Percentiles rank a stretch among this genome's conserved stretches.
phyloP scores from a whole-genome alignment of 2,329 filamentous ascomycete genomes.

The Xylaria sp. region DNA sequence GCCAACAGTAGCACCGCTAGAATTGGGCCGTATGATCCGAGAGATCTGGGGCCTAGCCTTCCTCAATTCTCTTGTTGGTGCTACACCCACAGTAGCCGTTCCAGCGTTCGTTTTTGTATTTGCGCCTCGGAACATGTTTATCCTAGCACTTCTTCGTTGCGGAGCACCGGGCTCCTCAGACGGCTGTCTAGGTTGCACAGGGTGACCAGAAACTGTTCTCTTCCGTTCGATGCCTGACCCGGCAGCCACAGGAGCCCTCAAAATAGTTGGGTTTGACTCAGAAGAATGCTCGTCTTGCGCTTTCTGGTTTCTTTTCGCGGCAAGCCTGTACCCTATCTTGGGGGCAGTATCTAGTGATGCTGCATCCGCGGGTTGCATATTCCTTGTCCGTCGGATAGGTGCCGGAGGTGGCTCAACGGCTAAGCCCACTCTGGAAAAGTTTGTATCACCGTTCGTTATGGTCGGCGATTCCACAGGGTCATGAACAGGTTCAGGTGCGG shows the following conservation, averaged over 20 bases:
- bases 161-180: slow-evolving; percentile 70
- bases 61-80: slow-evolving; percentile 78
- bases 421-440: slow-evolving; percentile 47
- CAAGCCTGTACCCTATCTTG: slow-evolving; percentile 69
- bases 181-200: slow-evolving; percentile 63
- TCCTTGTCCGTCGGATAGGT: slow-evolving; percentile 63
- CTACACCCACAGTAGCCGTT: slow-evolving; percentile 64
- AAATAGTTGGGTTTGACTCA: slow-evolving; percentile 54
- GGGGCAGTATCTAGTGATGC: slow-evolving; percentile 67
- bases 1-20: slow-evolving; percentile 77
- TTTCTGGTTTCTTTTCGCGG: slow-evolving; percentile 53
- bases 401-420: slow-evolving; percentile 61
- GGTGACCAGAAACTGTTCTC: slow-evolving; percentile 90
- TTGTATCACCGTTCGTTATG: slow-evolving; percentile 55
- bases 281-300: slow-evolving; percentile 54
- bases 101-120: slow-evolving; percentile 71
- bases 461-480: slow-evolving; percentile 74
- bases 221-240: slow-evolving; percentile 74
- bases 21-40: slow-evolving; percentile 71
- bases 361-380: slow-evolving; percentile 62
- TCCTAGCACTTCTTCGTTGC: slow-evolving; percentile 76
- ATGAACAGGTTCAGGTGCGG: slow-evolving; percentile 53
- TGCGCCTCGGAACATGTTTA: slow-evolving; percentile 75
- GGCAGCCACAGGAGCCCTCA: slow-evolving; percentile 53
- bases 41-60: slow-evolving; percentile 81